Evolutionary conservation across 768 basidiomycete genomes (phyloP), one percentile per base, ranked within the genome.

Genomic region (Trametes gibbosa): DNA sequence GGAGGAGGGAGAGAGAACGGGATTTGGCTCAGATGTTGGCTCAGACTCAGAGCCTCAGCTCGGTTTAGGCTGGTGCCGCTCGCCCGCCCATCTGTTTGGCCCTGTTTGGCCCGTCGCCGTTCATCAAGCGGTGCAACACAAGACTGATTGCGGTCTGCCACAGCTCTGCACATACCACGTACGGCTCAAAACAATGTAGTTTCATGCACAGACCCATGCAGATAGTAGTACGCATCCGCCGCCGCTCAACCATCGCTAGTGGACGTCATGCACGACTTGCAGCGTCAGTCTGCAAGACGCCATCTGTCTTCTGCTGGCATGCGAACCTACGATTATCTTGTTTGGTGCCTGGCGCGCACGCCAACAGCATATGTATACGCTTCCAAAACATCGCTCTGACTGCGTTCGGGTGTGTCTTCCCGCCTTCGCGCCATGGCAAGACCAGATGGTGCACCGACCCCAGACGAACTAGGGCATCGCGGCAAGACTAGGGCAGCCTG

Each of bases 61-160:
- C n/a, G n/a, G n/a, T n/a, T n/a, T n/a, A n/a, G n/a, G n/a, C n/a
- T n/a, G n/a, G n/a, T n/a, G n/a, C n/a, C n/a, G n/a, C n/a, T n/a
- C n/a, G n/a, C n/a, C 13, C 37, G 10, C 37, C 42, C 25, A 9
- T 16, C 29, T 59, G 37, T 55, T 55, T 61, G 59, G 10, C 34
- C 6, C 3, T 61, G 53, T 55, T 61, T 55, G 53, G 7, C 16
- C 35, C 37, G 42, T 50, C 49, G 42, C 19, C 10, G n/a, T 41
- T 32, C 32, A 46, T 47, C 43, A 54, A 35, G 53, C 53, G 37
- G 53, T 54, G 53, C 53, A 23, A 21, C 19, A 23, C 23, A 32
- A 32, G 29, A 32, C n/a, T n/a, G n/a, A n/a, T n/a, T n/a, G n/a
- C n/a, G n/a, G n/a, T n/a, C n/a, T n/a, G n/a, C n/a, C n/a, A n/a